Percentiles rank a stretch among this genome's conserved stretches.
phyloP scores from a whole-genome alignment of 495 filamentous ascomycete species.

The Trichocladium uniseriatum region DNA sequence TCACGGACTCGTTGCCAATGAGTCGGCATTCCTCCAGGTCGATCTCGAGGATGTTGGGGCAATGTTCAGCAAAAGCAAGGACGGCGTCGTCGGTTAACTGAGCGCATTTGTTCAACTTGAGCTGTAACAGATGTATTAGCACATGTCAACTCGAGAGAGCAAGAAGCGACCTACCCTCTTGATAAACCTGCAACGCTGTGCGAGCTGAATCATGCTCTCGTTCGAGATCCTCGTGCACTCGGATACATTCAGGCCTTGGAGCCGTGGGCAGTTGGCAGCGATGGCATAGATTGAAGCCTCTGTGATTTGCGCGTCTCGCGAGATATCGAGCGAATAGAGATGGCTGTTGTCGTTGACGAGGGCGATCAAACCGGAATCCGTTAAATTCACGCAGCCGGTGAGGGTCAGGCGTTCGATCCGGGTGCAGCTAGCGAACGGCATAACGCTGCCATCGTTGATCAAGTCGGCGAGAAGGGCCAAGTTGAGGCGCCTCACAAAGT shows the following conservation, averaged over 20 bases:
- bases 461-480: slow-evolving; percentile 63
- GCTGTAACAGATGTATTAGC: slow-evolving; percentile 41
- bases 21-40: slow-evolving; percentile 80
- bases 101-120: slow-evolving; percentile 86
- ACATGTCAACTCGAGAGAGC: not conserved
- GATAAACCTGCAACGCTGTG: slow-evolving; percentile 72
- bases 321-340: slow-evolving; percentile 86
- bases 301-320: slow-evolving; percentile 67
- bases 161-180: slow-evolving; percentile 59
- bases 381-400: slow-evolving; percentile 78
- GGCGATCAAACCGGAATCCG: slow-evolving; percentile 71
- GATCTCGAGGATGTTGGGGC: slow-evolving; percentile 88
- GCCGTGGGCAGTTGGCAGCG: slow-evolving; percentile 65
- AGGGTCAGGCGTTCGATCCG: slow-evolving; percentile 89
- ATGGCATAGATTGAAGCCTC: slow-evolving; percentile 74
- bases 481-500: slow-evolving; percentile 85
- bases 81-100: slow-evolving; percentile 73
- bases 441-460: slow-evolving; percentile 83
- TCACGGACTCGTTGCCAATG: slow-evolving; percentile 72
- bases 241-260: slow-evolving; percentile 92
- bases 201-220: slow-evolving; percentile 71
- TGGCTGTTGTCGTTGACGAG: slow-evolving; percentile 71
- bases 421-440: slow-evolving; percentile 74
- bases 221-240: slow-evolving; percentile 78
- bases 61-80: slow-evolving; percentile 75